phyloP scores from a whole-genome alignment of 805 yeast species.

The Yamadazyma philogaea region DNA sequence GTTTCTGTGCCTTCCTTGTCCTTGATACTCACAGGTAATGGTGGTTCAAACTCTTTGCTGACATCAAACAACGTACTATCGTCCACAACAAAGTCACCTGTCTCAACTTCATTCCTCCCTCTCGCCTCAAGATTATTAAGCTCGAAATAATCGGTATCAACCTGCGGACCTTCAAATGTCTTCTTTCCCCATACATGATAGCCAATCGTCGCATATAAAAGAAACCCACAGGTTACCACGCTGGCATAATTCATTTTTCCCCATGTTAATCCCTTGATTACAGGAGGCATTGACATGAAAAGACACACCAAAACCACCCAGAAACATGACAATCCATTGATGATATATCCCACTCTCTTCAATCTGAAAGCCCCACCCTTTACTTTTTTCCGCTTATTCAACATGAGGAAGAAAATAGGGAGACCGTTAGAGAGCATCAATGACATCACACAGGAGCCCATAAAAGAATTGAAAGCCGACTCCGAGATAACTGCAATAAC shows the following conservation, averaged over 20 bases:
- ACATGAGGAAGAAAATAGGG: slow-evolving; percentile 62
- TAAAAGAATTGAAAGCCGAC: slow-evolving; percentile 78
- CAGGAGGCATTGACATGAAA: slow-evolving; percentile 70
- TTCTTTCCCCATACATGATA: slow-evolving; percentile 61
- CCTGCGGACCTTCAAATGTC: slow-evolving; percentile 62
- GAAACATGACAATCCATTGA: slow-evolving; percentile 54
- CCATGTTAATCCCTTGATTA: slow-evolving; percentile 42
- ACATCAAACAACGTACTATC: slow-evolving; percentile 13
- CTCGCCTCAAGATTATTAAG: slow-evolving; percentile 29
- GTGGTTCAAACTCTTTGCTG: slow-evolving; percentile 6
- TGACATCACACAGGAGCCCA: slow-evolving; percentile 77
- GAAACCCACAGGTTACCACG: slow-evolving; percentile 52
- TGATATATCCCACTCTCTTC: slow-evolving; percentile 58
- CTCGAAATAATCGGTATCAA: slow-evolving; percentile 45
- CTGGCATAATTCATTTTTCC: slow-evolving; percentile 59
- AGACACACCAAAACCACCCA: slow-evolving; percentile 61
- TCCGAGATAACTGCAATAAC: slow-evolving; percentile 64
- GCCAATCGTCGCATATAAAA: slow-evolving; percentile 46
- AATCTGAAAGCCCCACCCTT: slow-evolving; percentile 68
- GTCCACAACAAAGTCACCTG: slow-evolving; percentile 14
- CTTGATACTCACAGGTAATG: slow-evolving; percentile 10
- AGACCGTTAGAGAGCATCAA: slow-evolving; percentile 73
- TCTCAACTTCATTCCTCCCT: slow-evolving; percentile 11
- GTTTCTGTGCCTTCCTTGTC: slow-evolving; percentile 3
- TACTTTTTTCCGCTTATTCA: slow-evolving; percentile 58